These are phyloP conservation scores for Amylocarpus encephaloides DNA, from an alignment of 2,329 filamentous ascomycete genomes.

Conservation along the genomic window DNA sequence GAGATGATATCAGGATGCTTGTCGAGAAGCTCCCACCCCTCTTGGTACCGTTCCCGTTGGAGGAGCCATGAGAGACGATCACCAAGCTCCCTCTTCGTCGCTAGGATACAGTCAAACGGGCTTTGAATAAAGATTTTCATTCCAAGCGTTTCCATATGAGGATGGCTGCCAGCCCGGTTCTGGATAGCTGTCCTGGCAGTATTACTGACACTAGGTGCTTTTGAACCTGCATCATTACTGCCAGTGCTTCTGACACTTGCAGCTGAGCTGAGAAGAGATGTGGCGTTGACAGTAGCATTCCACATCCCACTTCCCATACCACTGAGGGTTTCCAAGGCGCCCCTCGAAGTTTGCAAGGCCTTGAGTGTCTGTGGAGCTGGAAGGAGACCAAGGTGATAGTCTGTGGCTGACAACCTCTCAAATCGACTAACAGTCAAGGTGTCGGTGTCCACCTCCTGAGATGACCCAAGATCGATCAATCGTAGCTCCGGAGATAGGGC, in stretches of 20 bases:
- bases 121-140: constrained; percentile 91
- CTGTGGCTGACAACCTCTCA: constrained; percentile 76
- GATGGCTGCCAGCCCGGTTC: constrained; percentile 32
- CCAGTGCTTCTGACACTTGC: constrained; percentile 64
- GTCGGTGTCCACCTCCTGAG: constrained; percentile 79
- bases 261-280: constrained; percentile 77
- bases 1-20: constrained; percentile 72
- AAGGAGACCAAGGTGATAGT: constrained; percentile 84
- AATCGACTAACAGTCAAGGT: constrained; percentile 79
- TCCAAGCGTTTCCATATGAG: constrained; percentile 39
- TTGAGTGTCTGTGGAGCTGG: constrained; percentile 67
- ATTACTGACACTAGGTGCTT: constrained; percentile 35
- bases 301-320: constrained; percentile 71
- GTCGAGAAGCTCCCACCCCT: constrained; percentile 85
- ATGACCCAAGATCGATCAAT: constrained; percentile 80
- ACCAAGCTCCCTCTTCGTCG: constrained; percentile 75
- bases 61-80: constrained; percentile 85
- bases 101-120: constrained; percentile 92
- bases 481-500: constrained; percentile 83
- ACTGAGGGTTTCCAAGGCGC: constrained; percentile 71
- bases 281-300: constrained; percentile 86
- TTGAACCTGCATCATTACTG: constrained; percentile 51
- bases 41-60: constrained; percentile 71
- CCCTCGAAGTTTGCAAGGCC: constrained; percentile 54
- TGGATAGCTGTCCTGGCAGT: constrained; percentile 37